phyloP scores from a whole-genome alignment of 805 yeast genomes.

The Teunomyces cretensis region DNA sequence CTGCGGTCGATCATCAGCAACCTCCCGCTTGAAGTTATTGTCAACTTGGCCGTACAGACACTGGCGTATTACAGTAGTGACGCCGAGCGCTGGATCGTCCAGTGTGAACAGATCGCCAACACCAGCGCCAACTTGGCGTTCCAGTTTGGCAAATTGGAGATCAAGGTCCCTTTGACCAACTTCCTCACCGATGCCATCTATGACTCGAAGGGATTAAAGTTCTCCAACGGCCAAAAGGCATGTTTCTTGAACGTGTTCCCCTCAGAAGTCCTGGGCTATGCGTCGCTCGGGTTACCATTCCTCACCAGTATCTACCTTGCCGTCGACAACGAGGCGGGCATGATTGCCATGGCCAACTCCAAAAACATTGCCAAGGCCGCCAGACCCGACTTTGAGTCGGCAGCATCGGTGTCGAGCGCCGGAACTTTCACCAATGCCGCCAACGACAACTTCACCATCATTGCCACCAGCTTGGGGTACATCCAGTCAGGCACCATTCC shows the following conservation, averaged over 20 bases:
- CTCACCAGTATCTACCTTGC: constrained; percentile 55
- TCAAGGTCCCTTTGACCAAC: constrained; percentile 50
- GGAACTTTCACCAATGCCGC: not conserved
- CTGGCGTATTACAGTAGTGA: constrained; percentile 59
- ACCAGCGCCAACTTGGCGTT: constrained; percentile 53
- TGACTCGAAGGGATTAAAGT: constrained; percentile 38
- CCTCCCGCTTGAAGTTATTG: constrained; percentile 56
- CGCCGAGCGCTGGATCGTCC: constrained; percentile 57
- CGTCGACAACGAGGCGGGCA: constrained; percentile 57
- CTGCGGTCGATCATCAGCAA: constrained; percentile 49
- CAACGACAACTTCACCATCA: not conserved
- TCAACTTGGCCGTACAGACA: constrained; percentile 66
- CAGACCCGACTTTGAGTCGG: not conserved
- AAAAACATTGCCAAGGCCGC: constrained; percentile 15
- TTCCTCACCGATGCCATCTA: constrained; percentile 42
- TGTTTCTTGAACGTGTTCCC: constrained; percentile 58
- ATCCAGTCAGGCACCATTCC: constrained; percentile 50
- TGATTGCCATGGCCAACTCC: constrained; percentile 58
- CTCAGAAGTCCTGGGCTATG: constrained; percentile 45
- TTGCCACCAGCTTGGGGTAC: constrained; percentile 12
- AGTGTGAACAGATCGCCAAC: constrained; percentile 49
- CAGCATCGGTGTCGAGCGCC: constrained; percentile 1
- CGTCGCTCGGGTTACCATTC: constrained; percentile 59
- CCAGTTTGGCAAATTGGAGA: constrained; percentile 49
- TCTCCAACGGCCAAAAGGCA: constrained; percentile 55